Conservation (phyloP, 208 protist genomes). For the Lotmaria passim region DNA sequence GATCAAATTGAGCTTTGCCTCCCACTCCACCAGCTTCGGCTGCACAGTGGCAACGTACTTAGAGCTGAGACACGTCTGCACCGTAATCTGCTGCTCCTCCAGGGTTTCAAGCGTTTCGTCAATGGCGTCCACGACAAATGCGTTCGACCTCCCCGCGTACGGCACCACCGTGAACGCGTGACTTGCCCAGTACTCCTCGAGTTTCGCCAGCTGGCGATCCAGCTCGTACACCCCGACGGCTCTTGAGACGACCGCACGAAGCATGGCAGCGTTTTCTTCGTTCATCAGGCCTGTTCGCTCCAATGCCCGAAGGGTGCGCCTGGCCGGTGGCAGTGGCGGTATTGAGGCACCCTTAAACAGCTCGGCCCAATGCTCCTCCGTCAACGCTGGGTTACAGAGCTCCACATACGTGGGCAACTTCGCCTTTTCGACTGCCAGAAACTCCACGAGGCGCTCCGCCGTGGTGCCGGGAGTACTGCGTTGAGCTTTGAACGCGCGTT, state of each 20-base stretch:
- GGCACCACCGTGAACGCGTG: conserved; percentile 64
- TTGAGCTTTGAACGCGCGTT: conserved; percentile 66
- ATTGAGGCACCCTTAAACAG: conserved; percentile 78
- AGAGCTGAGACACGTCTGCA: conserved; percentile 89
- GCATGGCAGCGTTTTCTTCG: conserved; percentile 47
- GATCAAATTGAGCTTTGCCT: conserved; percentile 77
- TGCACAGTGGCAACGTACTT: conserved; percentile 75
- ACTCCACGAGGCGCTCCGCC: conserved; percentile 65
- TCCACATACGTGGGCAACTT: conserved; percentile 72
- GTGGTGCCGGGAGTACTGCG: conserved; percentile 71
- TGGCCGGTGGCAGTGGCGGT: conserved; percentile 34
- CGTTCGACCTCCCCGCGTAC: conserved; percentile 75
- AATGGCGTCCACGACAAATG: conserved; percentile 84
- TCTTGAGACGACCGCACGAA: conserved; percentile 84
- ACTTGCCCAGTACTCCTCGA: conserved; percentile 80
- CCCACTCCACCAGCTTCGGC: conserved; percentile 79
- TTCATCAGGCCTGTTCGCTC: conserved; percentile 45
- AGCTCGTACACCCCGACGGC: conserved; percentile 91
- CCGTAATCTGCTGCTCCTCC: conserved; percentile 88
- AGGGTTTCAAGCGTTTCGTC: conserved; percentile 89
- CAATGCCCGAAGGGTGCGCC: conserved; percentile 58
- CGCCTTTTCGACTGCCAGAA: conserved; percentile 75
- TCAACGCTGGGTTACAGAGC: conserved; percentile 91
- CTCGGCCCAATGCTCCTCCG: conserved; percentile 72
- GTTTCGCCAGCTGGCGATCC: conserved; percentile 81